Evolutionary conservation across 73 alveolate species (phyloP).

Genomic region (Tetrahymena thermophila): DNA sequence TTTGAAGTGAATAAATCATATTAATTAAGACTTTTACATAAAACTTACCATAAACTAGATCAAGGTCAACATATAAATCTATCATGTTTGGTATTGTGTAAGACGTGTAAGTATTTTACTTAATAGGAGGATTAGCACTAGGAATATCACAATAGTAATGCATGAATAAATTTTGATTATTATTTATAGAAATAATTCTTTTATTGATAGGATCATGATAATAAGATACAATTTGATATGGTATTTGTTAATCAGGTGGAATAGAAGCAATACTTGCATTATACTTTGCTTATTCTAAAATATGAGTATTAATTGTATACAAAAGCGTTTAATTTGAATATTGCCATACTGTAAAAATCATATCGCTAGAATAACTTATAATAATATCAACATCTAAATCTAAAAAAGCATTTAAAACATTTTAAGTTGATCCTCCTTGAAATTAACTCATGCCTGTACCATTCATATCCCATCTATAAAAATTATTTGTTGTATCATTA

Average conservation of each 20-base stretch:
- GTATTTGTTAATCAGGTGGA: background rate
- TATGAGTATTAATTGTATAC: background rate
- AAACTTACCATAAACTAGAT: background rate
- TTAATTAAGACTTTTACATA: background rate
- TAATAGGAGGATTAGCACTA: background rate
- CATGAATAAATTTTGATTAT: background rate
- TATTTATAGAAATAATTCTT: background rate
- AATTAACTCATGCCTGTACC: background rate
- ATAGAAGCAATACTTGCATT: background rate
- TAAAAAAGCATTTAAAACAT: background rate
- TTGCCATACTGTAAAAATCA: background rate
- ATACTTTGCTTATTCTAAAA: background rate
- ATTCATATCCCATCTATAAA: background rate
- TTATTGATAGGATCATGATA: background rate
- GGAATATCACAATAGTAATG: background rate
- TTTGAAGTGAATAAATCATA: background rate
- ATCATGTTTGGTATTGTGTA: background rate
- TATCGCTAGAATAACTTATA: background rate
- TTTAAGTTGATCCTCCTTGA: background rate
- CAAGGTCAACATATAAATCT: background rate
- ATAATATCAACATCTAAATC: background rate
- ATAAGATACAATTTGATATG: background rate
- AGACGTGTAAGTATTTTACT: background rate
- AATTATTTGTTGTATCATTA: background rate
- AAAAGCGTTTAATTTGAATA: background rate